These are phyloP conservation scores for Suillus fuscotomentosus DNA, from an alignment of 768 basidiomycete genomes.

Conservation along the genomic window DNA sequence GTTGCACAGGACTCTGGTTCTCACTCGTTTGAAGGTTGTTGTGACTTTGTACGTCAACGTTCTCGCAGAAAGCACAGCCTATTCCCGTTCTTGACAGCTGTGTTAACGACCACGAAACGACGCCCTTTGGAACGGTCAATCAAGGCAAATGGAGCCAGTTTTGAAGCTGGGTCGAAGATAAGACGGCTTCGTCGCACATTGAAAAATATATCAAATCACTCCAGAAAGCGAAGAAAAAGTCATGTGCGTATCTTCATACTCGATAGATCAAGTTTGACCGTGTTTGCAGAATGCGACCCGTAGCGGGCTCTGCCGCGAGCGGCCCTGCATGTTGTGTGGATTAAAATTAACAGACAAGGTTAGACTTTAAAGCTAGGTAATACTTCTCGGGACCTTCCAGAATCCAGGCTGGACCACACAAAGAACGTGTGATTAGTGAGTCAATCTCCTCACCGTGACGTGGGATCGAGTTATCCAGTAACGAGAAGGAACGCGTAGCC, in stretches of 20 bases:
- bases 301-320: not conserved
- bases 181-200: too few species aligned
- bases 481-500: not conserved
- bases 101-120: too few species aligned
- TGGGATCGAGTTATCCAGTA: not conserved
- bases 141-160: too few species aligned
- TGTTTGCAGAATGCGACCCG: not conserved
- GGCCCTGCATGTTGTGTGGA: not conserved
- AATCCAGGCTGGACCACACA: not conserved
- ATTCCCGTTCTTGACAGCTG: too few species aligned
- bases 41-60: not conserved
- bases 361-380: not conserved
- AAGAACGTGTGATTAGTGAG: constrained; percentile 1
- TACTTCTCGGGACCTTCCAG: not conserved
- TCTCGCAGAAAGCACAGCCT: too few species aligned
- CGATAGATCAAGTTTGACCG: not conserved
- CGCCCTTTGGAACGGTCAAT: too few species aligned
- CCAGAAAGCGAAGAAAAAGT: too few species aligned
- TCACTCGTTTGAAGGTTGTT: not conserved
- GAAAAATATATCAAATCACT: too few species aligned
- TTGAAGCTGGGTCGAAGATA: too few species aligned
- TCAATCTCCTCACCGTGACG: not conserved
- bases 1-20: too few species aligned
- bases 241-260: too few species aligned
- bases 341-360: not conserved